Conservation (phyloP, 768 basidiomycete species). For the Xanthoconium stramineum region DNA sequence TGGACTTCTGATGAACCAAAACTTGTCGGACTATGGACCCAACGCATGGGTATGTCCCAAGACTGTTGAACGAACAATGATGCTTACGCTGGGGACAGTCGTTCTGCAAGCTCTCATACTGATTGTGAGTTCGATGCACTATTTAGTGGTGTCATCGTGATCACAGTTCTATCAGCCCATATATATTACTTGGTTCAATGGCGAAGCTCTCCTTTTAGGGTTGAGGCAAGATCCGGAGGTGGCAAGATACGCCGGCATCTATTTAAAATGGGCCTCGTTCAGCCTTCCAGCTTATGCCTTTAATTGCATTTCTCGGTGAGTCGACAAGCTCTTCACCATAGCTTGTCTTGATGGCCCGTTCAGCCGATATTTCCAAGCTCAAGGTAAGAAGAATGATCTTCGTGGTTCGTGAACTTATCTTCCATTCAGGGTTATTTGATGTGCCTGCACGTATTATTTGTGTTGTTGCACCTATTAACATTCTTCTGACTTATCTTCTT, state of each 20-base stretch:
- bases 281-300: conserved; percentile 74
- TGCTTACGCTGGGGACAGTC: conserved; percentile 3
- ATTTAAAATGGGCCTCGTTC: conserved; percentile 66
- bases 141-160: not conserved
- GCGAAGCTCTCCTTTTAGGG: conserved; percentile 69
- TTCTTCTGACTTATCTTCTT: conserved; percentile 76
- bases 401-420: conserved; percentile 20
- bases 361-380: conserved; percentile 65
- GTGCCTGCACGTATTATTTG: conserved; percentile 84
- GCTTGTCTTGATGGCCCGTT: conserved; percentile 48
- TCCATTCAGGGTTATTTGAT: conserved; percentile 63
- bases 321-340: conserved; percentile 22
- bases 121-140: conserved; percentile 45
- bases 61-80: not conserved
- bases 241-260: conserved; percentile 67
- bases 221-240: conserved; percentile 81
- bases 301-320: conserved; percentile 48
- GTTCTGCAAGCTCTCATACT: conserved; percentile 31
- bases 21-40: conserved; percentile 86
- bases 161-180: conserved; percentile 40
- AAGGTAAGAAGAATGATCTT: conserved; percentile 51
- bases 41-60: conserved; percentile 67
- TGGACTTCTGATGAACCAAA: conserved; percentile 88
- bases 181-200: conserved; percentile 74
- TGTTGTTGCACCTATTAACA: conserved; percentile 81